Evolutionary conservation across 2,329 filamentous ascomycete species (phyloP).

Genomic region (Bisporella sp.): DNA sequence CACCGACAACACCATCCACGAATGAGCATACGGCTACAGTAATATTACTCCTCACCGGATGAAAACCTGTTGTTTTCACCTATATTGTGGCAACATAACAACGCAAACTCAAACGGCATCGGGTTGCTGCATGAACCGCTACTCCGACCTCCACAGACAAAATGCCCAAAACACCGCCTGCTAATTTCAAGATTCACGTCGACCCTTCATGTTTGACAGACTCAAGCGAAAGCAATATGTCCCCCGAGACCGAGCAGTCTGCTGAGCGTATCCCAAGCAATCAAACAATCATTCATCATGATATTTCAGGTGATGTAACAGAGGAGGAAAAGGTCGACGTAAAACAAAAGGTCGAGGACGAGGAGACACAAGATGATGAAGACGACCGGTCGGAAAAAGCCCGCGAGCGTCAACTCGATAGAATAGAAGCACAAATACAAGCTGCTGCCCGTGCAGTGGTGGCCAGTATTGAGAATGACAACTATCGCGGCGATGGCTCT

Average conservation of each 20-base stretch:
- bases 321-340: background rate
- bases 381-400: conserved; percentile 3
- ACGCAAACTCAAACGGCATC: background rate
- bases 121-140: conserved; percentile 22
- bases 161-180: conserved; percentile 17
- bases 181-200: conserved; percentile 25
- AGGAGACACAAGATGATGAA: conserved; percentile 4
- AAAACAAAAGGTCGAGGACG: conserved; percentile 5
- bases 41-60: too few relatives aligned
- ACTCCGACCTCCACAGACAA: conserved; percentile 13
- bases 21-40: too few relatives aligned
- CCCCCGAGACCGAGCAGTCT: conserved; percentile 12
- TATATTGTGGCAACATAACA: too few relatives aligned
- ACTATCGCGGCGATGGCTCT: conserved; percentile 25
- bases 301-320: background rate
- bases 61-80: too few relatives aligned
- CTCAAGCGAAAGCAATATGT: conserved; percentile 9
- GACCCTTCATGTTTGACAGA: conserved; percentile 22
- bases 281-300: conserved; percentile 19
- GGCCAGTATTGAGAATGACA: conserved; percentile 37
- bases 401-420: conserved; percentile 18
- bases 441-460: conserved; percentile 45
- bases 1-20: too few relatives aligned
- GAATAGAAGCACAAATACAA: conserved; percentile 46
- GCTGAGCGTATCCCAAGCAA: conserved; percentile 15